Evolutionary conservation across 768 basidiomycete species (phyloP).

Genomic region (Boletus tylopilopsis): DNA sequence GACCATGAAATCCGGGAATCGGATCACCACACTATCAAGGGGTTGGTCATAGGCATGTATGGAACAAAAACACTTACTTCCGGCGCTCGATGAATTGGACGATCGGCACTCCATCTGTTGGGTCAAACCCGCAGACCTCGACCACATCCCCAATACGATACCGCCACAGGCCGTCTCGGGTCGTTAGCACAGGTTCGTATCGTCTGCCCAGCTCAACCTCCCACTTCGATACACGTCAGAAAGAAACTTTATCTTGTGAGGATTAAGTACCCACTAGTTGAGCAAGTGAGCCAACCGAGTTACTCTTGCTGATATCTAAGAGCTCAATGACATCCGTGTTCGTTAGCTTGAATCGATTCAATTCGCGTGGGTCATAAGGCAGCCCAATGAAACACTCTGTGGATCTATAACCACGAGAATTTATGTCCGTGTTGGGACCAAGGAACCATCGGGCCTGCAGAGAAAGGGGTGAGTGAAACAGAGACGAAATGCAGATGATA

Average conservation of each 20-base stretch:
- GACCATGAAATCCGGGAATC: constrained; percentile 11
- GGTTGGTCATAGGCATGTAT: not conserved
- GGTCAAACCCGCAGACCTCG: constrained; percentile 20
- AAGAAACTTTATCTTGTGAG: not conserved
- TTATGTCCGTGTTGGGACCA: constrained; percentile 1
- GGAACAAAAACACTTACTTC: constrained; percentile 2
- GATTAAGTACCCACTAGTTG: constrained; percentile 4
- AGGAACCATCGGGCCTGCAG: constrained; percentile 7
- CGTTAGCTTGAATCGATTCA: constrained; percentile 6
- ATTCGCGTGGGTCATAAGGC: constrained; percentile 3
- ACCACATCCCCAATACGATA: constrained; percentile 21
- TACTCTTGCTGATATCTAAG: constrained; percentile 9
- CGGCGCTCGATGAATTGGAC: constrained; percentile 13
- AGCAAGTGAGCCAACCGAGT: not conserved
- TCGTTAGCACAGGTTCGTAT: constrained; percentile 20
- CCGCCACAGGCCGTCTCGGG: constrained; percentile 18
- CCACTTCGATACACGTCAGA: constrained; percentile 15
- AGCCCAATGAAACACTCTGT: constrained; percentile 9
- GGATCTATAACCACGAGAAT: not conserved
- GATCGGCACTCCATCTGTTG: constrained; percentile 16
- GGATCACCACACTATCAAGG: constrained; percentile 2
- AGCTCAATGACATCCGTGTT: constrained; percentile 7
- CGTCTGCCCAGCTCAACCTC: constrained; percentile 7
- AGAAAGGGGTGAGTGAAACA: not conserved
- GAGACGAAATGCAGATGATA: not conserved